Evolutionary conservation across 2,329 filamentous ascomycete species (phyloP).

Genomic region (Aspergillus pseudoterreus): DNA sequence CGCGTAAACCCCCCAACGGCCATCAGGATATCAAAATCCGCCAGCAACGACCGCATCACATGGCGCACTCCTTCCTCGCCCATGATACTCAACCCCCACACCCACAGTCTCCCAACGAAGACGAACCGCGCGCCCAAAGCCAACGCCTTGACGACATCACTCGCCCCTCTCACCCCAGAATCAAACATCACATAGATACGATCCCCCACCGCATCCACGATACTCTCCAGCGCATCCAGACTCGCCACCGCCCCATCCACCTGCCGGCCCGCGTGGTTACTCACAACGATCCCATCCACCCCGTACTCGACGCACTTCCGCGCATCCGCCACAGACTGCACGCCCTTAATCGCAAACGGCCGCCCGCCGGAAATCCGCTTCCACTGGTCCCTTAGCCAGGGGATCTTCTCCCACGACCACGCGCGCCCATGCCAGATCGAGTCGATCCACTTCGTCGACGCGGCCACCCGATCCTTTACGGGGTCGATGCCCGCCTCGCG

Average conservation of each 20-base stretch:
- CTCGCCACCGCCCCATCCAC: constrained; percentile 59
- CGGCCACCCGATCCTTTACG: constrained; percentile 49
- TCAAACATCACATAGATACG: constrained; percentile 57
- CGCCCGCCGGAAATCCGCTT: constrained; percentile 52
- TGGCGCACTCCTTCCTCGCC: constrained; percentile 60
- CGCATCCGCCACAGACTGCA: constrained; percentile 66
- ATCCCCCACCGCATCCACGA: constrained; percentile 51
- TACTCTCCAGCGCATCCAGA: constrained; percentile 58
- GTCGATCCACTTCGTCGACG: constrained; percentile 61
- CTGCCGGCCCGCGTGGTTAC: constrained; percentile 68
- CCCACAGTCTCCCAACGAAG: constrained; percentile 58
- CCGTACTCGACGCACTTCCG: constrained; percentile 56
- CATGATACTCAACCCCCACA: constrained; percentile 58
- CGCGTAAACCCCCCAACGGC: constrained; percentile 55
- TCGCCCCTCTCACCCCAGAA: constrained; percentile 54
- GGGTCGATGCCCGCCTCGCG: constrained; percentile 53
- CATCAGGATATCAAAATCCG: constrained; percentile 61
- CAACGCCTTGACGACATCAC: constrained; percentile 59
- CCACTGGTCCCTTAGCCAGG: constrained; percentile 61
- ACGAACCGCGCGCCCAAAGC: constrained; percentile 61
- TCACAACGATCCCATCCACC: constrained; percentile 64
- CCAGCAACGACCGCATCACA: constrained; percentile 59
- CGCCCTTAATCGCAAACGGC: constrained; percentile 64
- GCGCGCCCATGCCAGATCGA: constrained; percentile 62
- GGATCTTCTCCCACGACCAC: constrained; percentile 63